phyloP scores from a whole-genome alignment of 2,329 filamentous ascomycete genomes.

The Allantophomopsis cytisporea region DNA sequence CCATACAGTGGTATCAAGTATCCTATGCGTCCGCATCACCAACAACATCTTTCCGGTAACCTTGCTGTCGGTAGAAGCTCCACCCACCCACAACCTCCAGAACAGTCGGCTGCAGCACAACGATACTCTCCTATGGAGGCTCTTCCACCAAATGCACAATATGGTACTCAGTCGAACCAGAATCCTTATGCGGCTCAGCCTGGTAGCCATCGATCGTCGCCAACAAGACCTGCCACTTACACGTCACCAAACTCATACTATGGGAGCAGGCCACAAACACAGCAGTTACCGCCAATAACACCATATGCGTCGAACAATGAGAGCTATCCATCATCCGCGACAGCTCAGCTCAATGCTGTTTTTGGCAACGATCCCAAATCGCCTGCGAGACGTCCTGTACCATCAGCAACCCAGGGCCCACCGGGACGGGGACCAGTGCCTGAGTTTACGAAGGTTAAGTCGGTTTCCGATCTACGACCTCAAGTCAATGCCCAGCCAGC shows the following conservation, averaged over 20 bases:
- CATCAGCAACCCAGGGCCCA: constrained; percentile 27
- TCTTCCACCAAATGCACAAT: constrained; percentile 68
- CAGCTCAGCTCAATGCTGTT: constrained; percentile 57
- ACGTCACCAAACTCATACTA: constrained; percentile 45
- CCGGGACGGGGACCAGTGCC: constrained; percentile 59
- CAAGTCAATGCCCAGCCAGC: constrained; percentile 78
- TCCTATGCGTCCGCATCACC: constrained; percentile 63
- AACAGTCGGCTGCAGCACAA: constrained; percentile 73
- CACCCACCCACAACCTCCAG: constrained; percentile 57
- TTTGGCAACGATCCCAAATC: constrained; percentile 43
- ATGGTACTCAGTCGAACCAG: constrained; percentile 47
- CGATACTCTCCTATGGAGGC: constrained; percentile 95
- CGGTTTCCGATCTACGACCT: constrained; percentile 61
- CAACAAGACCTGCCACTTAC: constrained; percentile 54
- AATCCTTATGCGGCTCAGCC: constrained; percentile 30
- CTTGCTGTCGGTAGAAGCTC: constrained; percentile 22
- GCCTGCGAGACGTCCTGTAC: constrained; percentile 34
- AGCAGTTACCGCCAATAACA: constrained; percentile 63
- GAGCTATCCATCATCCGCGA: constrained; percentile 57
- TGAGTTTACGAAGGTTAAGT: constrained; percentile 71
- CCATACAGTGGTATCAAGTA: constrained; percentile 81
- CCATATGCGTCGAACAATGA: constrained; percentile 50
- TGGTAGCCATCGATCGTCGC: constrained; percentile 57
- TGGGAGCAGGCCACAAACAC: constrained; percentile 25
- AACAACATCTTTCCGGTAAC: constrained; percentile 49